Evolutionary conservation across 164 flowering plant species (phyloP), one percentile per base, ranked within the genome.

Genomic region (Stephania cephalantha): DNA sequence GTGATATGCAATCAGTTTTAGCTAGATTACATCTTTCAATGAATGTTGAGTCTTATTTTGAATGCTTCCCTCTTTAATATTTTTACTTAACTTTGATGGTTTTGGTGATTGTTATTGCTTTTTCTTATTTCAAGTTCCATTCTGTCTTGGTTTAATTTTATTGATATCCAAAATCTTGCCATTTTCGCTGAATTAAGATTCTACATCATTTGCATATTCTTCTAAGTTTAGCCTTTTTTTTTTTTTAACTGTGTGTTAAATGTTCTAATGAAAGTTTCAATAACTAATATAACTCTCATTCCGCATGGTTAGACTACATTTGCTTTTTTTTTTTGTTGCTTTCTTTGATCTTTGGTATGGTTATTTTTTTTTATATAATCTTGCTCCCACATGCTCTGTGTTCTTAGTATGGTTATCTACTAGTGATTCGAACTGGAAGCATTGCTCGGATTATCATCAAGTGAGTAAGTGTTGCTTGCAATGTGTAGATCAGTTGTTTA

Each of bases 1-100:
- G 61, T 76, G 68, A n/a, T 70, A 63, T 69, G 52, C 35, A 52
- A 70, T 35, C 55, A 61, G 70, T 76, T 55, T 12, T 52, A 42
- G 29, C 52, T 18, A 45, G 30, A 8, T 10, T 44, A 69, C 68
- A 42, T 70, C 71, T 13, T 9, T 44, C 30, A 10, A 52, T 20
- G 45, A 46, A 22, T 58, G 17, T 42, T 58, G 4, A 35, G 6
- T 15, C 64, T 63, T 15, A 22, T 45, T 22, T 70, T 42, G 58
- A 7, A 45, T 48, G 53, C 13, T 48, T 48, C 13, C 12, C 17
- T 58, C 18, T 58, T 58, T 58, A 15, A 15, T 58, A 3, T 55
- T 15, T 31, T 67, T 2, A 67, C 13, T 30, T 31, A 67, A 45
- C 45, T 67, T 15, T 67, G 69, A 5, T 67, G 68, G 12, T 7